Evolutionary conservation across 78 protist species (phyloP), one percentile per base, ranked within the genome.

Genomic region (Chrysochromulina tobinii): DNA sequence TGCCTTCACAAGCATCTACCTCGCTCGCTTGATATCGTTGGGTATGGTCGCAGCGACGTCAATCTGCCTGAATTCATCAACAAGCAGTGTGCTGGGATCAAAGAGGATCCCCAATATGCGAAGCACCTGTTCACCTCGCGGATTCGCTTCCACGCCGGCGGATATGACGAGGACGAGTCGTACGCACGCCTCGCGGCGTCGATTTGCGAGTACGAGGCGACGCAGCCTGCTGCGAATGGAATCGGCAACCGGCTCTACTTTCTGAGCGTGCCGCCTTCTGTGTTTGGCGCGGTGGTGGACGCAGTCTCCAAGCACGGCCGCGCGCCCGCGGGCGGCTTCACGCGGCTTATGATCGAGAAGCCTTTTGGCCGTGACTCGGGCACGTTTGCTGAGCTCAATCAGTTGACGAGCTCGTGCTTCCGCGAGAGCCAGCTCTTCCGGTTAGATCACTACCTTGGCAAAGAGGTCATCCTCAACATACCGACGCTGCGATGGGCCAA

Each of bases 371-470:
- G 69, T 27, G 88, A 92, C 75, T 7, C 11, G 38, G 67, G 8
- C 7, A 48, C 87, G 23, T 72, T 11, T 15, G 59, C 18, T 2
- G n/a, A 89, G 48, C 77, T 89, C 18, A 55, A 54, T 18, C 38
- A 7, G 54, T 17, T 79, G 20, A 50, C 85, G 23, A 23, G 14
- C 59, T 20, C 15, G 25, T 81, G 11, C 59, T 25, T 84, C 61
- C 15, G 14, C 20, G 88, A 53, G 88, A 25, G 23, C 14, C 54
- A 61, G 57, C 15, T 92, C 79, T 81, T 55, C 66, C 94, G 91
- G 54, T 87, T 89, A 69, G 91, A 92, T 85, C 91, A 92, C 91
- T 92, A 89, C 51, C 89, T 87, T 27, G 92, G 87, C 72, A 93
- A 93, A 58, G 88, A 81, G 77, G 11, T 84, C 25, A 53, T 79